These are phyloP conservation scores for Petunia hybrid DNA, from an alignment of 305 asterid genomes.

Conservation along the genomic window DNA sequence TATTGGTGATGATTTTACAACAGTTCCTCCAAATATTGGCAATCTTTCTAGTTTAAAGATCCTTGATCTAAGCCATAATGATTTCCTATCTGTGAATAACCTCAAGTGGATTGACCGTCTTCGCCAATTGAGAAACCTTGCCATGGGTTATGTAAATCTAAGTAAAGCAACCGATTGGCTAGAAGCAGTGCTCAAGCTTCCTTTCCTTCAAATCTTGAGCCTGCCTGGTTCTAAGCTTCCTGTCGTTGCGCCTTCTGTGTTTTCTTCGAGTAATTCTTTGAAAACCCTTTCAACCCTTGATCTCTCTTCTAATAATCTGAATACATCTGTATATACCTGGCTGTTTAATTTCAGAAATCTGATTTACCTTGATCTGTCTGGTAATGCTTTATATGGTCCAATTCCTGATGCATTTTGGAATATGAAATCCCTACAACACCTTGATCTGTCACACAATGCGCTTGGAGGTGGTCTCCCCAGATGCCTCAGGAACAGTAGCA, in stretches of 20 bases:
- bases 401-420: constrained; percentile 19
- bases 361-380: constrained; percentile 28
- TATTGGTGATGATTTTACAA: constrained; percentile 19
- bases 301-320: background rate
- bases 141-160: constrained; percentile 17
- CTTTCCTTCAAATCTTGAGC: constrained; percentile 28
- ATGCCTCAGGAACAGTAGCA: constrained; percentile 34
- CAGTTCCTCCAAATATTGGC: background rate
- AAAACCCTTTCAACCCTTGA: constrained; percentile 16
- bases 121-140: constrained; percentile 32
- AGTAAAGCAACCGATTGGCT: constrained; percentile 28
- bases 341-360: constrained; percentile 31
- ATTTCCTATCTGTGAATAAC: constrained; percentile 3
- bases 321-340: constrained; percentile 25
- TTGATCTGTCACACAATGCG: constrained; percentile 33
- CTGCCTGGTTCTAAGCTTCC: background rate
- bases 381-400: constrained; percentile 25
- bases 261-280: background rate
- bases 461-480: constrained; percentile 27
- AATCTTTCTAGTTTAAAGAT: constrained; percentile 20
- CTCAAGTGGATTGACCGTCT: constrained; percentile 31
- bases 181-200: constrained; percentile 28
- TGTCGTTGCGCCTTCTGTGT: background rate
- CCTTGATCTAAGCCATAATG: constrained; percentile 25
- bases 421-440: constrained; percentile 18